Percentiles rank a stretch among this genome's conserved stretches.
Evolutionary conservation across 1,284 basidiomycete species (phyloP).

Genomic region (Leucoagaricus sp.): DNA sequence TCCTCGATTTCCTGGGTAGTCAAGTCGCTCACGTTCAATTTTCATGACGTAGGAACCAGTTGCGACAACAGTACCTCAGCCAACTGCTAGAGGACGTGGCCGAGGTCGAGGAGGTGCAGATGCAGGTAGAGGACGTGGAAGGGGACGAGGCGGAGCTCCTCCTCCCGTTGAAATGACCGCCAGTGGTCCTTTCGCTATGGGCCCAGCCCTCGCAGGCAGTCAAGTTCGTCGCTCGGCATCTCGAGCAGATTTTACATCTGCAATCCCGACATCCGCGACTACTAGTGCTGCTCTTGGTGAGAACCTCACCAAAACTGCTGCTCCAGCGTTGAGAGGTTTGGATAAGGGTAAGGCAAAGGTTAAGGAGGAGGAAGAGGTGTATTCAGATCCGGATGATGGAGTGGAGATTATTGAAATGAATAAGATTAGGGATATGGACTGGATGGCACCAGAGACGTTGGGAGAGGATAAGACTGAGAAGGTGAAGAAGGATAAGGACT

Average conservation of each 20-base stretch:
- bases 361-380: slow-evolving; percentile 60
- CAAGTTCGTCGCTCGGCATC: slow-evolving; percentile 49
- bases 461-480: slow-evolving; percentile 51
- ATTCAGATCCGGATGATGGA: slow-evolving; percentile 88
- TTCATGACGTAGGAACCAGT: slow-evolving; percentile 50
- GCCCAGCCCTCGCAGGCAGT: slow-evolving; percentile 65
- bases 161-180: slow-evolving; percentile 74
- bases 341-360: slow-evolving; percentile 30
- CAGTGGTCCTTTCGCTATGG: slow-evolving; percentile 84
- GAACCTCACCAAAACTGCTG: slow-evolving; percentile 38
- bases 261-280: slow-evolving; percentile 36
- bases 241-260: slow-evolving; percentile 53
- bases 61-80: slow-evolving; percentile 32
- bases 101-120: slow-evolving; percentile 44
- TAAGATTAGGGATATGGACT: slow-evolving; percentile 78
- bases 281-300: slow-evolving; percentile 44
- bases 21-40: no score
- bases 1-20: not conserved
- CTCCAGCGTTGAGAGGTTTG: slow-evolving; percentile 38
- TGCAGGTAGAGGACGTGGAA: slow-evolving; percentile 44
- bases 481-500: slow-evolving; percentile 46
- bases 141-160: slow-evolving; percentile 43
- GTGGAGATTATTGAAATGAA: slow-evolving; percentile 90
- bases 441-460: slow-evolving; percentile 86
- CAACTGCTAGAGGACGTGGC: slow-evolving; percentile 34